Evolutionary conservation across 1,139 yeast genomes (phyloP).

Genomic region (Hyphopichia burtonii): DNA sequence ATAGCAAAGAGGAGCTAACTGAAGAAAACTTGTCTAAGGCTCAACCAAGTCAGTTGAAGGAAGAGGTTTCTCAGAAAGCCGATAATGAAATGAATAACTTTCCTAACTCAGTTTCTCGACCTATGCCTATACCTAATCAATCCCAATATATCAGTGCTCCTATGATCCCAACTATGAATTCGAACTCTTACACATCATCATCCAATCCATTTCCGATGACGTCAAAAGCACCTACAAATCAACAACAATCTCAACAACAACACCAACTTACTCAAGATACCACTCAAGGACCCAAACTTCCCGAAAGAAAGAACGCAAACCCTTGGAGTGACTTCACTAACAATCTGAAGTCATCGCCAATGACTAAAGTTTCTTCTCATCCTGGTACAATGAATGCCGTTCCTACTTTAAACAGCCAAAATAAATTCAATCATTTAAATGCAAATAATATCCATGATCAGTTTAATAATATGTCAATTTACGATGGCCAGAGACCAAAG

Average conservation of each 20-base stretch:
- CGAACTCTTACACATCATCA: background rate
- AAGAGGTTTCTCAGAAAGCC: background rate
- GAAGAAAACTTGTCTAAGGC: too few relatives aligned
- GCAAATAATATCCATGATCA: slow-evolving; percentile 2
- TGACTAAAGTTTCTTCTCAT: slow-evolving; percentile 2
- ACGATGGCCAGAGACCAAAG: slow-evolving; percentile 17
- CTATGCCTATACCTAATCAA: background rate
- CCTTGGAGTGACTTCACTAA: slow-evolving; percentile 27
- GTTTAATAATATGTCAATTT: slow-evolving; percentile 2
- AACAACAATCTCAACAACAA: background rate
- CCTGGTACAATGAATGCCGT: background rate
- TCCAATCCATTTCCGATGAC: slow-evolving; percentile 11
- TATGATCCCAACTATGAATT: background rate
- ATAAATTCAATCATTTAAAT: background rate
- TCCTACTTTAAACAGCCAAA: background rate
- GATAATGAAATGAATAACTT: background rate
- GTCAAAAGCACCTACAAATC: background rate
- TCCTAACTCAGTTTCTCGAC: background rate
- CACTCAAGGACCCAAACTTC: slow-evolving; percentile 3
- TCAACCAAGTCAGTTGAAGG: too few relatives aligned
- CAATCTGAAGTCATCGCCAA: background rate
- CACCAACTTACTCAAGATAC: background rate
- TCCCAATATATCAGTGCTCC: slow-evolving; percentile 1
- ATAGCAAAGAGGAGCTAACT: too few relatives aligned
- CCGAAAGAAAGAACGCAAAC: slow-evolving; percentile 14